These are phyloP conservation scores for Glycyrrhiza uralensis DNA, from an alignment of 306 rosid species.

Conservation along the genomic window DNA sequence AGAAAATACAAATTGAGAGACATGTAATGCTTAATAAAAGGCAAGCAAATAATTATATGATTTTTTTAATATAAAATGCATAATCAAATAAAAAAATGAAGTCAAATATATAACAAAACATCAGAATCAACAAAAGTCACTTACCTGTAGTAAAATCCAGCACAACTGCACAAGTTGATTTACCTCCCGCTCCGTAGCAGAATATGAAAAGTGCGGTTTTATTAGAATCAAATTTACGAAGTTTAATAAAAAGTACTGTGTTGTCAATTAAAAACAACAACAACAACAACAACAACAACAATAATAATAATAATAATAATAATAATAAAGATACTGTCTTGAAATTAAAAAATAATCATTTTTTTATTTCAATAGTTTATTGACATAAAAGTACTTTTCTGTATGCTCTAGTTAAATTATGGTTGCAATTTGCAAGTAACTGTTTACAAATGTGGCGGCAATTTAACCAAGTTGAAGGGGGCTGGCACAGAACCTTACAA, in stretches of 20 bases:
- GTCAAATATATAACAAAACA: neutral
- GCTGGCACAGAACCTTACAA: neutral
- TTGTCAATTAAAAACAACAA: neutral
- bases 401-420: neutral
- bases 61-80: neutral
- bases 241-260: neutral
- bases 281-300: neutral
- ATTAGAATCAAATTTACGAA: neutral
- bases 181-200: neutral
- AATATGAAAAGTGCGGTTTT: neutral
- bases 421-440: conserved; percentile 6
- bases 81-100: neutral
- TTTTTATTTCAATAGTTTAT: neutral
- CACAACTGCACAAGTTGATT: neutral
- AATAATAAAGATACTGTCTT: neutral
- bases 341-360: neutral
- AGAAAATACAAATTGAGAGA: neutral
- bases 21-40: neutral
- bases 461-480: neutral
- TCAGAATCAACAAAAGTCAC: neutral
- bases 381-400: neutral
- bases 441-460: conserved; percentile 18
- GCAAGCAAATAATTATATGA: neutral
- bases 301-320: neutral
- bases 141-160: neutral